Percentiles rank a stretch among this genome's conserved stretches.
Evolutionary conservation across 352 stramenopile species (phyloP).

Genomic region (Pythium biforme): DNA sequence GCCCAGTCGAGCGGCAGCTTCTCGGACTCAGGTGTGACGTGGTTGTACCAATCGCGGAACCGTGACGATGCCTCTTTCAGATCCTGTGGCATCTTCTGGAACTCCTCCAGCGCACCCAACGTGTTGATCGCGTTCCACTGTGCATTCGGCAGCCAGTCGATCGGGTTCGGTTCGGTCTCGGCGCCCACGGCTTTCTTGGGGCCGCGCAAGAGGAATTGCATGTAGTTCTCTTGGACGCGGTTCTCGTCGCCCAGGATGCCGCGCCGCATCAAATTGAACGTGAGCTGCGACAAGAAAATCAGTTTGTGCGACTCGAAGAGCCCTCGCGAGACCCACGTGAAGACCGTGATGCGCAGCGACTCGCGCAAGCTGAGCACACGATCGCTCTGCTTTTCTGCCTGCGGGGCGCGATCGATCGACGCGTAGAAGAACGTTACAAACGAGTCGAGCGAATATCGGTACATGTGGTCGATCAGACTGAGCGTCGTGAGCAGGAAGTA

Average conservation of each 20-base stretch:
- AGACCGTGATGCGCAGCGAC: slow-evolving; percentile 84
- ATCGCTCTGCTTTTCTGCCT: slow-evolving; percentile 25
- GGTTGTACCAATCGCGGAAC: slow-evolving; percentile 93
- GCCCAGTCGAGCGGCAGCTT: slow-evolving; percentile 91
- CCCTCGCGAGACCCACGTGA: slow-evolving; percentile 86
- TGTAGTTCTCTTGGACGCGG: slow-evolving; percentile 93
- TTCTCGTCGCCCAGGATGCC: slow-evolving; percentile 90
- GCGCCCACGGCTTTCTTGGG: slow-evolving; percentile 73
- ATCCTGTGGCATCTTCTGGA: slow-evolving; percentile 95
- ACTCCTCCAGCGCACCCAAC: slow-evolving; percentile 93
- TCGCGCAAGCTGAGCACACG: slow-evolving; percentile 66
- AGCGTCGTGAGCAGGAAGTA: slow-evolving; percentile 92
- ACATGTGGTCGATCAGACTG: slow-evolving; percentile 91
- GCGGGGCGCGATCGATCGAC: slow-evolving; percentile 43
- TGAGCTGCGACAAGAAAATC: slow-evolving; percentile 86
- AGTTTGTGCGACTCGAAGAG: slow-evolving; percentile 93
- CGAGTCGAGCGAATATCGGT: slow-evolving; percentile 91
- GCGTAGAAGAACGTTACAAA: slow-evolving; percentile 89
- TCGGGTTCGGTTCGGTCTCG: slow-evolving; percentile 64
- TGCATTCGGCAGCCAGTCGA: slow-evolving; percentile 81
- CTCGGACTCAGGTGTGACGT: slow-evolving; percentile 79
- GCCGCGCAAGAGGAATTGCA: slow-evolving; percentile 87
- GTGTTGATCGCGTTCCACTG: slow-evolving; percentile 91
- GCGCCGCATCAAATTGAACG: slow-evolving; percentile 76
- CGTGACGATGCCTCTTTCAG: slow-evolving; percentile 87